Percentiles rank a stretch among this genome's conserved stretches.
phyloP scores from a whole-genome alignment of 139 green algal species.

The Ettlia oleoabundans region DNA sequence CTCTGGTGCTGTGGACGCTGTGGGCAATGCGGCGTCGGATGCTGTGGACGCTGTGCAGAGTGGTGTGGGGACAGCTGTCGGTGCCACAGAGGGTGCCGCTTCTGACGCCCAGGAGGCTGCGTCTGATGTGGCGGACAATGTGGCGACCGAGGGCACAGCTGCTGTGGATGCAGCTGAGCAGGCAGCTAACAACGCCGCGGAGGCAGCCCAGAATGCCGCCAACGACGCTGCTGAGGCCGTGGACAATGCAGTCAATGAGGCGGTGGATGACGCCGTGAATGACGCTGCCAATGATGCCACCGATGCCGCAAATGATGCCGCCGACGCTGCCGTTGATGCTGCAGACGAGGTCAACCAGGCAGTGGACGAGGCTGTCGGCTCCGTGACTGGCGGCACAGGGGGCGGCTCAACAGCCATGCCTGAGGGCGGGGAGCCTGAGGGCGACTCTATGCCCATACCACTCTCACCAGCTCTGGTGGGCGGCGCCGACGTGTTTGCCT shows the following conservation, averaged over 20 bases:
- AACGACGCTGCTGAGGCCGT: neutral
- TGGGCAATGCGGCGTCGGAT: neutral
- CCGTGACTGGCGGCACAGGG: neutral
- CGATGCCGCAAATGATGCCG: neutral
- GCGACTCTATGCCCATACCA: neutral
- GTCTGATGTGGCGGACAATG: no score
- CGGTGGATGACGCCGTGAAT: neutral
- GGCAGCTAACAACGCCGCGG: neutral
- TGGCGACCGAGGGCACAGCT: no score
- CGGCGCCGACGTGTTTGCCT: no score
- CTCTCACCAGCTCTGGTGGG: neutral
- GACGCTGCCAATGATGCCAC: neutral
- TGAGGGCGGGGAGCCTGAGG: neutral
- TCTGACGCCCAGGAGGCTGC: neutral
- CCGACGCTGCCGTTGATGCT: neutral
- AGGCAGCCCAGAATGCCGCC: neutral
- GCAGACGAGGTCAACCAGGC: neutral
- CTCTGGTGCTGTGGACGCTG: neutral
- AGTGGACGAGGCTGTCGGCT: neutral
- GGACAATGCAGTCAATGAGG: neutral
- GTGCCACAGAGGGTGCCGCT: neutral
- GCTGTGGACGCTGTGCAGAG: neutral
- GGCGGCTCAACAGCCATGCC: no score
- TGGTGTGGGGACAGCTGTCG: neutral
- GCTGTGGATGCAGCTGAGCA: neutral